These are phyloP conservation scores for Colletotrichum chlorophyti DNA, from an alignment of 2,329 filamentous ascomycete genomes.

Conservation along the genomic window DNA sequence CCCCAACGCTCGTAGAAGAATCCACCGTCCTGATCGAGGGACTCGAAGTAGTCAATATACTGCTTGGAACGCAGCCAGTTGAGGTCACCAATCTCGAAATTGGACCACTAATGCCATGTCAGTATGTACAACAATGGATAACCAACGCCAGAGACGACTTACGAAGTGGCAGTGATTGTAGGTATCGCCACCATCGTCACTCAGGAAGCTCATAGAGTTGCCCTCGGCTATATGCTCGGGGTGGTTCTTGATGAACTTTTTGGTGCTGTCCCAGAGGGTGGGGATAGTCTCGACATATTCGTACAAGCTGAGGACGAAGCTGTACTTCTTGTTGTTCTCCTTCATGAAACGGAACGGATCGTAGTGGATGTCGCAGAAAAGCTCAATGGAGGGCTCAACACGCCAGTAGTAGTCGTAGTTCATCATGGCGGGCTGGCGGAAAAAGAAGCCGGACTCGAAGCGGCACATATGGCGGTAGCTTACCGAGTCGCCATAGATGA, in stretches of 20 bases:
- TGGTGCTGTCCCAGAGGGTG: constrained; percentile 92
- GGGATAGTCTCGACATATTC: constrained; percentile 97
- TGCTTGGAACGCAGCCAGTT: constrained; percentile 90
- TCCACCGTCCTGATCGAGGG: constrained; percentile 87
- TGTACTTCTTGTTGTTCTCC: constrained; percentile 97
- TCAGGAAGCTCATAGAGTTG: constrained; percentile 91
- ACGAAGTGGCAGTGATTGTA: constrained; percentile 99
- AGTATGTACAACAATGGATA: constrained; percentile 27
- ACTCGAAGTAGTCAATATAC: constrained; percentile 90
- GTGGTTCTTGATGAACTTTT: constrained; percentile 90
- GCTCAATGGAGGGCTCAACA: constrained; percentile 94
- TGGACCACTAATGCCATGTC: constrained; percentile 78
- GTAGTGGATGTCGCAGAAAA: constrained; percentile 94
- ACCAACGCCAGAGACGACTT: constrained; percentile 45
- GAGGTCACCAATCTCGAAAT: constrained; percentile 95
- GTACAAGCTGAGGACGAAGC: constrained; percentile 92
- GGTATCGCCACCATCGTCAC: constrained; percentile 86
- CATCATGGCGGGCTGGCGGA: constrained; percentile 89
- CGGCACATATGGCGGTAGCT: constrained; percentile 99
- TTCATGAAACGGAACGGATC: constrained; percentile 97
- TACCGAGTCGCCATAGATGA: constrained; percentile 97
- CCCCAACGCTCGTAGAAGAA: constrained; percentile 99
- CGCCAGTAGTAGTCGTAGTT: constrained; percentile 99
- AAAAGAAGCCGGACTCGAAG: constrained; percentile 99
- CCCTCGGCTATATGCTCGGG: constrained; percentile 85